Evolutionary conservation across 768 basidiomycete species (phyloP).

Genomic region (Boletus rubropictus): DNA sequence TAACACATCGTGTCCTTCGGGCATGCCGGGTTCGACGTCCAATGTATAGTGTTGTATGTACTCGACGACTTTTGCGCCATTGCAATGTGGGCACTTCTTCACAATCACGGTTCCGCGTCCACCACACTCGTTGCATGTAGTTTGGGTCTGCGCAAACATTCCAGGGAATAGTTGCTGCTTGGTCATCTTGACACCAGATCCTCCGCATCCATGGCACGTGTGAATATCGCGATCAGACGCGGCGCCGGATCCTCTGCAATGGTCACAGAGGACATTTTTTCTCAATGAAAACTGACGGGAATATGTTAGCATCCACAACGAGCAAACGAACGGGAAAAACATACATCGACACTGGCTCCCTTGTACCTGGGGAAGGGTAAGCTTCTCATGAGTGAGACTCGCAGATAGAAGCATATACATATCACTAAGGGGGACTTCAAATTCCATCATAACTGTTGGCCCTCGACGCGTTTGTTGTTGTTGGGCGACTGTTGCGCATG

Average conservation of each 20-base stretch:
- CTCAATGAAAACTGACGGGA: slow-evolving; percentile 76
- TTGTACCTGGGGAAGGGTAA: slow-evolving; percentile 51
- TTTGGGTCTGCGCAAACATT: slow-evolving; percentile 88
- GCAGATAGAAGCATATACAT: slow-evolving; percentile 44
- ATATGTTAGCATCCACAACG: slow-evolving; percentile 2
- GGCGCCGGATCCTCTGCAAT: slow-evolving; percentile 94
- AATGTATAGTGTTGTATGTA: slow-evolving; percentile 78
- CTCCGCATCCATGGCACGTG: slow-evolving; percentile 78
- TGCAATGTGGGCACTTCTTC: slow-evolving; percentile 75
- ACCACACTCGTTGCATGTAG: slow-evolving; percentile 75
- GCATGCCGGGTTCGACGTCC: slow-evolving; percentile 81
- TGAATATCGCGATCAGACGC: slow-evolving; percentile 85
- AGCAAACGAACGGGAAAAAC: slow-evolving; percentile 15
- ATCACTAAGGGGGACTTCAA: slow-evolving; percentile 83
- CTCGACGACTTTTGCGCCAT: slow-evolving; percentile 75
- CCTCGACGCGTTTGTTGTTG: slow-evolving; percentile 68
- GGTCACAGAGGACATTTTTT: slow-evolving; percentile 90
- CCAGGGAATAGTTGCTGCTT: slow-evolving; percentile 95
- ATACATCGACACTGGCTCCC: slow-evolving; percentile 78
- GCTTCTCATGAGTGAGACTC: neutral
- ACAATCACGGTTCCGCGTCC: slow-evolving; percentile 80
- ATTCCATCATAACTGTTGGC: slow-evolving; percentile 70
- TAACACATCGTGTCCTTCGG: slow-evolving; percentile 88
- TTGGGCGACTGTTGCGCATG: slow-evolving; percentile 16
- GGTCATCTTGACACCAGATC: slow-evolving; percentile 76